Base-by-base conservation (phyloP, 2,329 filamentous ascomycete genomes). In the Colletotrichum tanaceti region DNA sequence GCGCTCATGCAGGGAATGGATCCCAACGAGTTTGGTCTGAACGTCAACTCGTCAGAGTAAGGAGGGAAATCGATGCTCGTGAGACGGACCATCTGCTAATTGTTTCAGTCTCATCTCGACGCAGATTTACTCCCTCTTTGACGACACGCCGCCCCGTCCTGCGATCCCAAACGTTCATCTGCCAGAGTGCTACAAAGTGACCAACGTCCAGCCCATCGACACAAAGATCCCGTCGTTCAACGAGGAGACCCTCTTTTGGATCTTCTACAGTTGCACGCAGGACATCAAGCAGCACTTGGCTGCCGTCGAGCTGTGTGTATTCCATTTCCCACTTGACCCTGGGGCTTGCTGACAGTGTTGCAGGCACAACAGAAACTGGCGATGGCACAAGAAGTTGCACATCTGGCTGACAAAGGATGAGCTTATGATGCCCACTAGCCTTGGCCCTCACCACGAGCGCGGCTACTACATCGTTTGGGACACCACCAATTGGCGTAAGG, bases 321-420 rank as follows among this genome's bases (percentile, higher is more conserved):
- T 20, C 11, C 18, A 7, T n/a, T 16, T 18, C 2, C 22, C 14
- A 43, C 38, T 11, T 14, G 28, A 22, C 18, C 14, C 20, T 16
- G 16, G 11, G 14, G n/a, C 22, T 7, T 32, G 32, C 20, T 60
- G 55, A 32, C 63, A 16, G 24, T 32, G 32, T 32, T 14, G 10
- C 65, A 90, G 88, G 50, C 87, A 88, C 73, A 85, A 84, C 67
- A 85, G 89, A 22, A 89, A 89, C 76, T 91, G 89, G 89, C 82
- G 89, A 70, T 91, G 89, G 86, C 89, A 91, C 76, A 90, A 90
- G 80, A 89, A 89, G 76, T 78, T 89, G 28, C 87, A 88, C 72
- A 77, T 90, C 28, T 91, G 89, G 89, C 78, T 91, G 58, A 91
- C 89, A 5, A 91, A 91, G 77, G 89, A 91, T 73, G 88, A 90